A percentile compares a stretch with the other conserved stretches of the same genome.
These are phyloP conservation scores for barley (Hordeum vulgare) DNA, from an alignment of 176 grass and related monocot genomes.

Conservation along the genomic window DNA sequence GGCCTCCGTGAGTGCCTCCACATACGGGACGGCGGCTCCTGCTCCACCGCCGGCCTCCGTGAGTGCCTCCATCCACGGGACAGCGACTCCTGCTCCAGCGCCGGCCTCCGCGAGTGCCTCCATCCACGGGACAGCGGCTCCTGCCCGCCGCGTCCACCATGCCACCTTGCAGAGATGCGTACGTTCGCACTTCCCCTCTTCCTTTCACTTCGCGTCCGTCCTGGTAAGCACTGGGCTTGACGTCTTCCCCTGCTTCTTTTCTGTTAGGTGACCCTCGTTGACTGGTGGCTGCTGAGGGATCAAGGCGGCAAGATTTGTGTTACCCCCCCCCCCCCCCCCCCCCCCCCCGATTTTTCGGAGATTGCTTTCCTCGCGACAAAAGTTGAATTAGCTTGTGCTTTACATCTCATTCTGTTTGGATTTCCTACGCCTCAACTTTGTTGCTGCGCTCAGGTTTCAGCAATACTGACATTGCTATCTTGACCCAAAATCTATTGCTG, in stretches of 20 bases:
- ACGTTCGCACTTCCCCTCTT: neutral
- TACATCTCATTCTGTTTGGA: neutral
- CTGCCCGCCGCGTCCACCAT: neutral
- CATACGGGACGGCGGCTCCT: neutral
- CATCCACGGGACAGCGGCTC: neutral
- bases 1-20: neutral
- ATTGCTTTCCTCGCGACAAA: neutral
- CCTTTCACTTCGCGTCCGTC: neutral
- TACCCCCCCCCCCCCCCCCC: no score
- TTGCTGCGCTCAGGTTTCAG: neutral
- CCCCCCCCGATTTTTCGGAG: neutral
- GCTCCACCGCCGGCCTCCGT: no score
- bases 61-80: neutral
- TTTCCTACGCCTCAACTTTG: neutral
- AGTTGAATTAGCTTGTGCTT: neutral
- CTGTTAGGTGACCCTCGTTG: neutral
- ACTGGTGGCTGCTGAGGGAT: conserved; percentile 29
- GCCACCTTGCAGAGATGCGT: neutral
- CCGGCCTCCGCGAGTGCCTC: no score
- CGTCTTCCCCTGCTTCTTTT: neutral
- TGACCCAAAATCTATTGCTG: neutral
- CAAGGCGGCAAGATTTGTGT: conserved; percentile 21
- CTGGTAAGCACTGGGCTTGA: neutral
- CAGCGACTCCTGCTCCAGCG: neutral
- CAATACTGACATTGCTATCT: neutral